These are phyloP conservation scores for Xylaria longipes DNA, from an alignment of 495 filamentous ascomycete species.

Conservation along the genomic window DNA sequence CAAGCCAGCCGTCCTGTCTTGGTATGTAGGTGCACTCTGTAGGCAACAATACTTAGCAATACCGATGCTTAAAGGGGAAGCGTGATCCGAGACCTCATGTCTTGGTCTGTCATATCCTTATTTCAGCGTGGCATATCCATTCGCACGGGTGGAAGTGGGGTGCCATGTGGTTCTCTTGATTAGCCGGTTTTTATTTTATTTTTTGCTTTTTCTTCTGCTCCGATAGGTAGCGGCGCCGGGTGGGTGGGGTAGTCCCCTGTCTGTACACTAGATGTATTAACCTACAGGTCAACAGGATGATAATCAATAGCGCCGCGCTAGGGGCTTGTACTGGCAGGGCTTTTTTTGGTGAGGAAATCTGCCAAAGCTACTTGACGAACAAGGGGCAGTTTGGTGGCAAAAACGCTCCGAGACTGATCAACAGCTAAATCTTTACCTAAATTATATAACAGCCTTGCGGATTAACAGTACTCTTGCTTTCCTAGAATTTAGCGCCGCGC, in stretches of 20 bases:
- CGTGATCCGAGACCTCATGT: constrained; percentile 5
- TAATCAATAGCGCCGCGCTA: too few relatives aligned
- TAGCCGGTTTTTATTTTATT: neutral
- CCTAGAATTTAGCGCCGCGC: too few relatives aligned
- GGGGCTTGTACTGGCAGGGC: too few relatives aligned
- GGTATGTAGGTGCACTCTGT: neutral
- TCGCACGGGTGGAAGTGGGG: constrained; percentile 26
- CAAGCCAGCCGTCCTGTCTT: neutral
- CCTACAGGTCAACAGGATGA: too few relatives aligned
- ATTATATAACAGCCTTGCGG: too few relatives aligned
- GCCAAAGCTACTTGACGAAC: too few relatives aligned
- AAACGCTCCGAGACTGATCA: too few relatives aligned
- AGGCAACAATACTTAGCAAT: constrained; percentile 2
- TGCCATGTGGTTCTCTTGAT: constrained; percentile 23
- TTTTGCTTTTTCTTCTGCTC: constrained; percentile 15
- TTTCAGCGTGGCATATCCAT: constrained; percentile 16
- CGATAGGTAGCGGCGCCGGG: neutral
- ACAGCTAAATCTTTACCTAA: too few relatives aligned
- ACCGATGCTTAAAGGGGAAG: constrained; percentile 16
- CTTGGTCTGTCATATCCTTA: constrained; percentile 9
- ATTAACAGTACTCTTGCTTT: too few relatives aligned
- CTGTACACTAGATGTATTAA: neutral
- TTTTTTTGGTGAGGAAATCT: too few relatives aligned
- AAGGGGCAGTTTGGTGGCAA: too few relatives aligned
- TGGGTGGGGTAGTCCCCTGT: constrained; percentile 10